Evolutionary conservation across 257 asterid species (phyloP), one percentile per base, ranked within the genome.

Genomic region (Misopates orontium): DNA sequence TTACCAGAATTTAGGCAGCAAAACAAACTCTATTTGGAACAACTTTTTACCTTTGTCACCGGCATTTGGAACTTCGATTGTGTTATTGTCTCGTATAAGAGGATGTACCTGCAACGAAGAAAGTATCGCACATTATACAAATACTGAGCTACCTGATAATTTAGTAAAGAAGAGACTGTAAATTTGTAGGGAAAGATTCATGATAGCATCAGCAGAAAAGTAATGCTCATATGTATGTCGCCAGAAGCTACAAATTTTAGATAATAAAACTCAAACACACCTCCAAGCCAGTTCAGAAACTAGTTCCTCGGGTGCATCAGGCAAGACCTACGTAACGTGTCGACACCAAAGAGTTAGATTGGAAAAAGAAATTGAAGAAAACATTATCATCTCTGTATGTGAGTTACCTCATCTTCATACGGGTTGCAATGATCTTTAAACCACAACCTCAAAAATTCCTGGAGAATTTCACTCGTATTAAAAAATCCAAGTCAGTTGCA

Each of bases 401-500:
- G 19, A 59, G 16, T 69, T 79, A 88, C 97, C 96, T 90, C 82
- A 68, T 94, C 97, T 77, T 88, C 88, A 20, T 88, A 90, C 21
- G 97, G 99, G 64, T 90, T 82, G 85, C 96, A 90, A 56, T 85
- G 88, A 74, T 80, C 83, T 78, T 85, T 90, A 78, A 94, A 94
- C 99, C 97, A 90, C 73, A 88, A 65, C 84, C 97, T 90, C 90
- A 94, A 78, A 75, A 94, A 94, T 64, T 94, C 99, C 99, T 93
- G 63, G 73, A 73, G 68, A 75, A 68, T 67, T 51, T 59, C 41
- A 66, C 28, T 15, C 51, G 53, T 58, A 24, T 15, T 16, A 15
- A 61, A n/a, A 31, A 49, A 54, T 75, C 75, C 41, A 42, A 49
- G 62, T 21, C 48, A 21, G 20, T 70, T 8, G 64, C 14, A 40